These are phyloP conservation scores for Arctium lappa DNA, from an alignment of 129 eudicot species.

Conservation along the genomic window DNA sequence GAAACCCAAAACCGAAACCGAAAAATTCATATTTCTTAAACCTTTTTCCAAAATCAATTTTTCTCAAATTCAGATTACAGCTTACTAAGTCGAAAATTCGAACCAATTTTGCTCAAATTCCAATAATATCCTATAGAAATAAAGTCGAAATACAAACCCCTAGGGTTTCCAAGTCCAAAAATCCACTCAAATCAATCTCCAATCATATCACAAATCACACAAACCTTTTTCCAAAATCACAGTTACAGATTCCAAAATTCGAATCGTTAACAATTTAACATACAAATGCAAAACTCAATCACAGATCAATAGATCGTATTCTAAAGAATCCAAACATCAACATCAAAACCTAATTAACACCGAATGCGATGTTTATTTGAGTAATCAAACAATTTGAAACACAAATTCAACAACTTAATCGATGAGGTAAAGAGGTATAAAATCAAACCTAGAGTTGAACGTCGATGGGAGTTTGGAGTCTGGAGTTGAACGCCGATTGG, in stretches of 20 bases:
- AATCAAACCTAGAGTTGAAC: conserved; percentile 9
- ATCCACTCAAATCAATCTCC: conserved; percentile 8
- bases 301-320: background rate
- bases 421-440: background rate
- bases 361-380: conserved; percentile 2
- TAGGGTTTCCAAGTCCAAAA: conserved; percentile 15
- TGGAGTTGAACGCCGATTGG: too few species aligned
- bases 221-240: conserved; percentile 2
- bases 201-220: background rate
- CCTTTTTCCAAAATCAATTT: too few species aligned
- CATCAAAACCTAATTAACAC: conserved; percentile 13
- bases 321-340: conserved; percentile 1
- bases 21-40: too few species aligned
- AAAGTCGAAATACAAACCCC: background rate
- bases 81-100: background rate
- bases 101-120: background rate
- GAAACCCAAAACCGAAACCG: too few species aligned
- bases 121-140: background rate
- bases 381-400: background rate
- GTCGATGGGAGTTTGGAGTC: too few species aligned
- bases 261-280: background rate
- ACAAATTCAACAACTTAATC: background rate
- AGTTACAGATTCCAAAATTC: background rate
- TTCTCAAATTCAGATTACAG: background rate
- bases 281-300: background rate